phyloP scores from a whole-genome alignment of 441 rosid genomes.

The Raphanus hybrid region DNA sequence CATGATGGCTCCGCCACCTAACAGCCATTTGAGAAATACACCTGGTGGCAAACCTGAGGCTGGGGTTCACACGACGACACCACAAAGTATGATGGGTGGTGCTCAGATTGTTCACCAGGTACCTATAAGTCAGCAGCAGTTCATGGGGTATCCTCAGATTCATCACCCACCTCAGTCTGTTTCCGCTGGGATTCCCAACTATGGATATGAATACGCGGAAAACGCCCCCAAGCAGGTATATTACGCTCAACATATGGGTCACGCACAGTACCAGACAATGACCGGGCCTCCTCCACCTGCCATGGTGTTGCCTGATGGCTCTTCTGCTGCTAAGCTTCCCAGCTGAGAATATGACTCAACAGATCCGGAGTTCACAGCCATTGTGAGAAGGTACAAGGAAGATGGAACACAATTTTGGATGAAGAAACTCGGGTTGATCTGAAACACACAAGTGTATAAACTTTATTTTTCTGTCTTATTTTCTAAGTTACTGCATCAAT shows the following conservation, averaged over 20 bases:
- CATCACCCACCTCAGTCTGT: constrained; percentile 84
- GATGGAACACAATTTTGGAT: constrained; percentile 55
- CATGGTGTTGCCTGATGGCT: constrained; percentile 62
- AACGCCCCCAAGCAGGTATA: constrained; percentile 71
- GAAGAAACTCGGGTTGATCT: constrained; percentile 48
- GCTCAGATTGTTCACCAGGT: constrained; percentile 68
- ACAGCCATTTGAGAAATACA: no score
- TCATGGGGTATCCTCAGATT: constrained; percentile 75
- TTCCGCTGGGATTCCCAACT: constrained; percentile 58
- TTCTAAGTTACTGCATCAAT: constrained; percentile 36
- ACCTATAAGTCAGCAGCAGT: constrained; percentile 67
- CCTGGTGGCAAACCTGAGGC: no score
- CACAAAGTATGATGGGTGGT: constrained; percentile 45
- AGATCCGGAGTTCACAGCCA: constrained; percentile 76
- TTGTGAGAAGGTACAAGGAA: constrained; percentile 44
- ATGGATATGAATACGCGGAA: constrained; percentile 65
- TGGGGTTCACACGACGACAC: no score
- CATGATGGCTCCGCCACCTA: no score
- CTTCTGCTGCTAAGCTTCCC: constrained; percentile 55
- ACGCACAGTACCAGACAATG: constrained; percentile 90
- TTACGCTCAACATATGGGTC: constrained; percentile 70
- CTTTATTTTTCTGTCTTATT: neutral
- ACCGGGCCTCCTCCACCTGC: constrained; percentile 49
- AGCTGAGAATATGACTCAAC: constrained; percentile 65
- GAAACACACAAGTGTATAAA: constrained; percentile 44